A percentile compares a stretch with the other conserved stretches of the same genome.
These are phyloP conservation scores for Aureobasidium sp. DNA, from an alignment of 2,329 filamentous ascomycete genomes.

Conservation along the genomic window DNA sequence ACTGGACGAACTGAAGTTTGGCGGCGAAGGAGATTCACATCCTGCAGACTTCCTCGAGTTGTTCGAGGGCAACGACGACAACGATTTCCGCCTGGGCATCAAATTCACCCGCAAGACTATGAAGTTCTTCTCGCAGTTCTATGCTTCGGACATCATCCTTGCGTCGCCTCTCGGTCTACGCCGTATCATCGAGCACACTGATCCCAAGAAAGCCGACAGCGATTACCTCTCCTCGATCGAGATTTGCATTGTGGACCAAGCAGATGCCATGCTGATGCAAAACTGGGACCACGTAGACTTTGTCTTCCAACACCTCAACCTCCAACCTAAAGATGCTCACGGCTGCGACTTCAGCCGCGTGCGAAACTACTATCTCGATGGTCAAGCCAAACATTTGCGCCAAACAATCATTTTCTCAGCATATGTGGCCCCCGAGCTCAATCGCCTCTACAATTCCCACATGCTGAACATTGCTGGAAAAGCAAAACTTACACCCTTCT, in stretches of 20 bases:
- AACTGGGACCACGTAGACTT: slow-evolving; percentile 96
- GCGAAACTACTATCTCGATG: slow-evolving; percentile 86
- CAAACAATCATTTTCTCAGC: slow-evolving; percentile 77
- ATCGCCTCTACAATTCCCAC: slow-evolving; percentile 65
- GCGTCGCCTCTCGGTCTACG: slow-evolving; percentile 83
- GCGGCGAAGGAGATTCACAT: slow-evolving; percentile 52
- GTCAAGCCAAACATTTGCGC: slow-evolving; percentile 68
- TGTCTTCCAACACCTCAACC: slow-evolving; percentile 85
- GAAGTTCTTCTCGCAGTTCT: slow-evolving; percentile 92
- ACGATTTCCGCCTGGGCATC: slow-evolving; percentile 91
- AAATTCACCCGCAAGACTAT: slow-evolving; percentile 95
- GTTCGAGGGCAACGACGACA: slow-evolving; percentile 91
- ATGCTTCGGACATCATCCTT: slow-evolving; percentile 90
- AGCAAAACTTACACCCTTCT: slow-evolving; percentile 59
- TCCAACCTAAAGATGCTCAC: slow-evolving; percentile 80
- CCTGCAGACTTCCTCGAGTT: slow-evolving; percentile 81
- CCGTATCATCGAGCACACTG: slow-evolving; percentile 76
- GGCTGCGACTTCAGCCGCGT: slow-evolving; percentile 91
- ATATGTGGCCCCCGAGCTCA: slow-evolving; percentile 83
- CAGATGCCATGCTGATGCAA: slow-evolving; percentile 90
- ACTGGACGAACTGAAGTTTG: slow-evolving; percentile 59
- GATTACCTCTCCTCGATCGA: slow-evolving; percentile 95
- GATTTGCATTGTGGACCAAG: slow-evolving; percentile 80
- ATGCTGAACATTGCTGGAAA: slow-evolving; percentile 78
- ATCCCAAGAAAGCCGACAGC: slow-evolving; percentile 63